Percentiles rank a stretch among this genome's conserved stretches.
Conservation (phyloP, 2,329 filamentous ascomycete species). For the Byssothecium circinans region DNA sequence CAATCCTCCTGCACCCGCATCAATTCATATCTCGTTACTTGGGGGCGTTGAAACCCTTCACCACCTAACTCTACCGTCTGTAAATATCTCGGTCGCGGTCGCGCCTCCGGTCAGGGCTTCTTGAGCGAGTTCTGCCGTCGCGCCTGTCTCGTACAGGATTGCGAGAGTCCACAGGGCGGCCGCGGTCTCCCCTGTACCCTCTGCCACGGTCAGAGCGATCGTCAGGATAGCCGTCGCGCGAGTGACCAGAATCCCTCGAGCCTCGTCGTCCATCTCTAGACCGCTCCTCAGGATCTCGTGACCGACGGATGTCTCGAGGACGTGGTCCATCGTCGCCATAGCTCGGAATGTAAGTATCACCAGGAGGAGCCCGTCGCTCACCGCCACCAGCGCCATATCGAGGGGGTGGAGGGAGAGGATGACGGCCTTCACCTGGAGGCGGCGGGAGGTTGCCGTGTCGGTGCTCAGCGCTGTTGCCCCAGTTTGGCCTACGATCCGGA, state of each 20-base stretch:
- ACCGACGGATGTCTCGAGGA: conserved; percentile 26
- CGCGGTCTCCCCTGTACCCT: conserved; percentile 25
- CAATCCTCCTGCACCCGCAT: no score
- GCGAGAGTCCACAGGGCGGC: conserved; percentile 24
- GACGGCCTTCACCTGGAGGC: conserved; percentile 40
- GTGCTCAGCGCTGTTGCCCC: conserved; percentile 31
- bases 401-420: conserved; percentile 39
- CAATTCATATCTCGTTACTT: no score
- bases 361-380: conserved; percentile 17
- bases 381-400: conserved; percentile 32
- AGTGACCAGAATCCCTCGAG: conserved; percentile 39
- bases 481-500: conserved; percentile 35
- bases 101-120: conserved; percentile 39
- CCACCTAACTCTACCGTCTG: conserved; percentile 9
- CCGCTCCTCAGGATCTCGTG: conserved; percentile 40
- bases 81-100: conserved; percentile 36
- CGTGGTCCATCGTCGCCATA: conserved; percentile 35
- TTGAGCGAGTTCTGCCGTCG: conserved; percentile 35
- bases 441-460: conserved; percentile 34
- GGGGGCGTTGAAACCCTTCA: not conserved
- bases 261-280: conserved; percentile 30
- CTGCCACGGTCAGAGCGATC: conserved; percentile 33
- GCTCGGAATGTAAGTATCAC: conserved; percentile 51
- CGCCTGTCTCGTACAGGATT: conserved; percentile 32
- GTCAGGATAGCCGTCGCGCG: conserved; percentile 33